Evolutionary conservation across 2,329 filamentous ascomycete species (phyloP).

Genomic region (Nannizzia gypsea): DNA sequence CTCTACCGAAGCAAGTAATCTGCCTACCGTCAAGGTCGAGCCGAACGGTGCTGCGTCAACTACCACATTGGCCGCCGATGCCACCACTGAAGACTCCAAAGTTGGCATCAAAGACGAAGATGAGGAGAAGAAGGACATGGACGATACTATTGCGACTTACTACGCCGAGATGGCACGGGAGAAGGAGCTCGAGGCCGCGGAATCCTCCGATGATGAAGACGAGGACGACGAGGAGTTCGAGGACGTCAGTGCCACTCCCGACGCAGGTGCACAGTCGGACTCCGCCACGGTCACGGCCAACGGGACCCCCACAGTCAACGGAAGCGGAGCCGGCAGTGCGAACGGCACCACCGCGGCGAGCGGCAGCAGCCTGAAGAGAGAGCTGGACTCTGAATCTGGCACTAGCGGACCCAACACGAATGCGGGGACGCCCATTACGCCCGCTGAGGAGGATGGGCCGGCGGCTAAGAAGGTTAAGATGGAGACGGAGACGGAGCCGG

Average conservation of each 20-base stretch:
- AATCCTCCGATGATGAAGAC: conserved; percentile 26
- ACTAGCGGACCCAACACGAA: conserved; percentile 30
- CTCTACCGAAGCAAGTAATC: conserved; percentile 11
- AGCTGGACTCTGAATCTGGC: conserved; percentile 29
- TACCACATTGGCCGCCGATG: neutral
- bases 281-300: conserved; percentile 12
- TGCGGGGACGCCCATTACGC: conserved; percentile 26
- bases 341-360: no score
- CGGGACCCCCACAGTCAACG: conserved; percentile 8
- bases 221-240: conserved; percentile 17
- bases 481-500: conserved; percentile 21
- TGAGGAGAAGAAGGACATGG: conserved; percentile 33
- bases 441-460: conserved; percentile 29
- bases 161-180: conserved; percentile 37
- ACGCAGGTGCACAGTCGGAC: conserved; percentile 25
- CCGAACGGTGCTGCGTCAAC: conserved; percentile 8
- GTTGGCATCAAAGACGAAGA: conserved; percentile 20
- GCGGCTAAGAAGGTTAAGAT: conserved; percentile 37
- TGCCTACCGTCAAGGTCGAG: conserved; percentile 10
- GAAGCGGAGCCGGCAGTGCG: conserved; percentile 9
- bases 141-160: conserved; percentile 38
- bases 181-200: conserved; percentile 30
- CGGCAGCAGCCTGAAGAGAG: conserved; percentile 25
- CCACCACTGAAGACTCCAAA: conserved; percentile 16
- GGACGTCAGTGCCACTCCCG: conserved; percentile 15